Base-by-base conservation (phyloP, 1,139 yeast species). In the Suhomyces choctaworum region DNA sequence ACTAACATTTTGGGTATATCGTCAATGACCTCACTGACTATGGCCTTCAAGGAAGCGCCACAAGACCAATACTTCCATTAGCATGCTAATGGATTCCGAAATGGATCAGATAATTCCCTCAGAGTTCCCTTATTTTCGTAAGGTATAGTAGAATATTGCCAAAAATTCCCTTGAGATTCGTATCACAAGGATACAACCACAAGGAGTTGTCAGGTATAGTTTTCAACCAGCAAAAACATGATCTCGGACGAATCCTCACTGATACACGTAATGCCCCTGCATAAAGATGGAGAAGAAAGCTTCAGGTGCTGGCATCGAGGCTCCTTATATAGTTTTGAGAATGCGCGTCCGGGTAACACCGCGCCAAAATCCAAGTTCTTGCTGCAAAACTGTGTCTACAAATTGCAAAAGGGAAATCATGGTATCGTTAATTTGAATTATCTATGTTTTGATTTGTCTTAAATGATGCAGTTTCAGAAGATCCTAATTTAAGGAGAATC, bases 211-310 rank as follows among this genome's bases (percentile, higher is more conserved):
- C 97, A 82, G 95, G 92, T 86, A 82, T 79, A 84, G 92, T 89
- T 90, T 90, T 90, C 97, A 90, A 90, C 97, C 95, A 90, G 98
- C 98, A 90, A 90, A 89, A 86, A 90, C 97, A 90, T 95, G 95
- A 88, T 88, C 98, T 90, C 98, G 97, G 97, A 92, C 96, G 96
- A 89, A 89, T 92, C 97, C 97, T 90, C 98, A 90, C 96, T 89
- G 97, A 90, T 87, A 88, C 95, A 95, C 96, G 97, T 90, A 90
- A 89, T 89, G 96, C 97, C 97, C 97, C 86, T 85, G 98, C 97
- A 90, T 88, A 92, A 90, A 84, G 96, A 89, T 89, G 64, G 58
- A 62, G 82, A 64, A 58, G 57, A 57, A 62, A 58, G 60, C 43
- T 34, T 29, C 34, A 29, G 36, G 33, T 33, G 34, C 40, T 45